phyloP scores from a whole-genome alignment of 2,329 filamentous ascomycete species.

The Cladosporium sp. region DNA sequence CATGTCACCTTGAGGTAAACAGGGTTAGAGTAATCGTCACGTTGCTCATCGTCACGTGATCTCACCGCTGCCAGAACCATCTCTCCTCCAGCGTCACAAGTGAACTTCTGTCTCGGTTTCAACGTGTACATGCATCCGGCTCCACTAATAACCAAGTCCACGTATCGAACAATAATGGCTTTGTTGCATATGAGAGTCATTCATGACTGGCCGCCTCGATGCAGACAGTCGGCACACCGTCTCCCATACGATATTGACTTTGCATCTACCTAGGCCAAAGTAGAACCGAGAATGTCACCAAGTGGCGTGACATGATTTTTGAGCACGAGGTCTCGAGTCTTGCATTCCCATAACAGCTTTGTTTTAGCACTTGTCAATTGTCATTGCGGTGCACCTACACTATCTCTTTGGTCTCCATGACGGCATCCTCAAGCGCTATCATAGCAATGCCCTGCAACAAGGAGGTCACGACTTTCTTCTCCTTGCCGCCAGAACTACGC shows the following conservation, averaged over 20 bases:
- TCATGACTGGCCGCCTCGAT: not conserved
- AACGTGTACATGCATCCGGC: not conserved
- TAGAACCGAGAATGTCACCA: not conserved
- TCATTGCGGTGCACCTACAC: not conserved
- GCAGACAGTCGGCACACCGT: not conserved
- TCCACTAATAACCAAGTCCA: not conserved
- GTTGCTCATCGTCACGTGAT: not conserved
- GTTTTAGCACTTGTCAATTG: not conserved
- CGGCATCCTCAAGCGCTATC: not conserved
- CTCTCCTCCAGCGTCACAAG: not conserved
- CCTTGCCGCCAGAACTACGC: slow-evolving; percentile 22
- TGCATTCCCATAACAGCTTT: not conserved
- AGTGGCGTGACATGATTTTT: not conserved
- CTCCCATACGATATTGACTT: not conserved
- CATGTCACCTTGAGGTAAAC: not conserved
- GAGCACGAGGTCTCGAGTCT: not conserved
- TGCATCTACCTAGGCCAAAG: not conserved
- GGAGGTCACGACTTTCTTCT: slow-evolving; percentile 15
- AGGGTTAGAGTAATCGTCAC: not conserved
- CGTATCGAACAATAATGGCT: not conserved
- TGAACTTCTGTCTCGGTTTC: not conserved
- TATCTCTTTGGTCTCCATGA: not conserved
- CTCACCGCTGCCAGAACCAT: not conserved
- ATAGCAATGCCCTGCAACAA: not conserved
- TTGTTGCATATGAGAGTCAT: not conserved